Conservation (phyloP, 768 basidiomycete genomes). For the Tylopilus rubrobrunneus region DNA sequence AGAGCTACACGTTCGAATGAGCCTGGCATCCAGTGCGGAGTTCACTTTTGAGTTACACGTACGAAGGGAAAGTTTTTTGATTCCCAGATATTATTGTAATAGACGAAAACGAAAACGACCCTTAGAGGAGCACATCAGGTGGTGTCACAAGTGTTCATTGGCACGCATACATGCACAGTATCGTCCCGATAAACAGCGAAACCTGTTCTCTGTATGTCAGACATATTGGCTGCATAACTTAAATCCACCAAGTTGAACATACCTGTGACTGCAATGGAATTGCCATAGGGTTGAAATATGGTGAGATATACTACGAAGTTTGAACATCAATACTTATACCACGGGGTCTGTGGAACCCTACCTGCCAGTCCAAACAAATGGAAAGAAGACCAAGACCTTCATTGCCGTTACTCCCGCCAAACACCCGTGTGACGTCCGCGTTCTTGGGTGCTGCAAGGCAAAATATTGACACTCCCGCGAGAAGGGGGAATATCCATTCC, state of each 20-base stretch:
- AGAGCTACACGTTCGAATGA: background rate
- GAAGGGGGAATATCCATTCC: conserved; percentile 47
- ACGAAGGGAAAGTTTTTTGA: conserved; percentile 59
- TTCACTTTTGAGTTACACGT: background rate
- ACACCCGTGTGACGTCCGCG: conserved; percentile 48
- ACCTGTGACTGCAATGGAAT: conserved; percentile 54
- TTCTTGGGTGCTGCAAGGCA: conserved; percentile 54
- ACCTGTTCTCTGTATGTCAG: conserved; percentile 21
- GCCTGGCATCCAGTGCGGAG: background rate
- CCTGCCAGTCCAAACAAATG: conserved; percentile 60
- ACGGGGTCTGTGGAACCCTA: conserved; percentile 16
- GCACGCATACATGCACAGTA: conserved; percentile 46
- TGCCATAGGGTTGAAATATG: conserved; percentile 40
- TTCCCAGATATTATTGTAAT: conserved; percentile 52
- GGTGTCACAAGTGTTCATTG: background rate
- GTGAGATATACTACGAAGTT: conserved; percentile 18
- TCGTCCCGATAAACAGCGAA: conserved; percentile 45
- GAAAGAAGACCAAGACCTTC: conserved; percentile 61
- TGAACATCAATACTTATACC: no score
- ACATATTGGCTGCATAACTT: background rate
- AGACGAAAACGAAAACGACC: conserved; percentile 34
- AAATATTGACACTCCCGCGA: conserved; percentile 59
- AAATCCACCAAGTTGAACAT: background rate
- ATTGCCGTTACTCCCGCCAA: conserved; percentile 60
- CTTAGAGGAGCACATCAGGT: conserved; percentile 8